Percentiles rank a stretch among this genome's conserved stretches.
Conservation (phyloP, 2,329 filamentous ascomycete species). For the Microdochium nivale region DNA sequence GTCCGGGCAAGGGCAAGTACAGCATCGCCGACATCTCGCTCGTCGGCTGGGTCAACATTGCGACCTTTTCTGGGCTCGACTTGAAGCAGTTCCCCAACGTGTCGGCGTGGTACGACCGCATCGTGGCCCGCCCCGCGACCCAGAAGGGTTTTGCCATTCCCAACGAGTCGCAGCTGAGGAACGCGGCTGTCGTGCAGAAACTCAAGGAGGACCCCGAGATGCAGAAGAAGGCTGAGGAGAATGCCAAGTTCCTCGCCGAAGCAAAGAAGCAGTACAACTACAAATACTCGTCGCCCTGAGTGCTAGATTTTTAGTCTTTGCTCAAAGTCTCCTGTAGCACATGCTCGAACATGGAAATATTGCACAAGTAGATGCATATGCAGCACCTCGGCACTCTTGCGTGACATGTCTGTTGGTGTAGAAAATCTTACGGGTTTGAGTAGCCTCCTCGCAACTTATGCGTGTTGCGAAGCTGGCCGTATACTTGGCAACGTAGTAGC, state of each 20-base stretch:
- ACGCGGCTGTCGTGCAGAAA: conserved; percentile 28
- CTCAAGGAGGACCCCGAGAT: conserved; percentile 37
- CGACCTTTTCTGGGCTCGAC: conserved; percentile 53
- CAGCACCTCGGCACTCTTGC: too few relatives aligned
- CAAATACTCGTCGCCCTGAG: conserved; percentile 33
- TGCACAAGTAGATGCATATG: too few relatives aligned
- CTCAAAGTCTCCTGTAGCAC: too few relatives aligned
- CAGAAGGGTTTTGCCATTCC: conserved; percentile 58
- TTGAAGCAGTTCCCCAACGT: conserved; percentile 55
- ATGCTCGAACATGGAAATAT: too few relatives aligned
- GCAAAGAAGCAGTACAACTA: conserved; percentile 38
- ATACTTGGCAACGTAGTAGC: too few relatives aligned
- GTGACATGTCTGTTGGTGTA: too few relatives aligned
- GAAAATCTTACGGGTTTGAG: too few relatives aligned
- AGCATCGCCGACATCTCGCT: conserved; percentile 65
- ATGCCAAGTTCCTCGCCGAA: conserved; percentile 22
- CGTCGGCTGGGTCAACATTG: conserved; percentile 58
- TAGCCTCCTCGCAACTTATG: too few relatives aligned
- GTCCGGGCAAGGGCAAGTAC: conserved; percentile 44
- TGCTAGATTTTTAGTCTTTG: too few relatives aligned
- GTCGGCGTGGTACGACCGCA: conserved; percentile 57
- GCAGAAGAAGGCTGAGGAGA: conserved; percentile 30
- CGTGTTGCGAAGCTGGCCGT: too few relatives aligned
- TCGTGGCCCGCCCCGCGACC: conserved; percentile 49
- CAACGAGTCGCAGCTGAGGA: conserved; percentile 25